Evolutionary conservation across 2,329 filamentous ascomycete species (phyloP).

Genomic region (Pseudogymnoascus sp.): DNA sequence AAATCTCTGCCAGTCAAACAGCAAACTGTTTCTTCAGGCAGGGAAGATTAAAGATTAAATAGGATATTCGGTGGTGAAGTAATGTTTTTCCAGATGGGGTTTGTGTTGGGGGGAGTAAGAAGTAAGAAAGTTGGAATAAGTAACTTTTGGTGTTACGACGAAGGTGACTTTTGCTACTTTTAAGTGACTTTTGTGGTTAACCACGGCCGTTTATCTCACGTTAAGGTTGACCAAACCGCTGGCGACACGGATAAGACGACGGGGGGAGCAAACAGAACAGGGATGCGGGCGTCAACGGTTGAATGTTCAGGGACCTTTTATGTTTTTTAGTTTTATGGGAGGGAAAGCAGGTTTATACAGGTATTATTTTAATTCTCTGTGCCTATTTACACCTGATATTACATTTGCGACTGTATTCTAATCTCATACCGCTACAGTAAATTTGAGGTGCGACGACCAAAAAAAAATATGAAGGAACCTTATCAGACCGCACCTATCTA

Average conservation of each 20-base stretch:
- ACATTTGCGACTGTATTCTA: neutral
- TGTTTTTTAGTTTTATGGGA: neutral
- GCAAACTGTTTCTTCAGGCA: neutral
- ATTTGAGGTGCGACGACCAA: too few relatives aligned
- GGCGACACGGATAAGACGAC: neutral
- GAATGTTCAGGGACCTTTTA: neutral
- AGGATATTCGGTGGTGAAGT: neutral
- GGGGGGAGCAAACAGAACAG: neutral
- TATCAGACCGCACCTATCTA: neutral
- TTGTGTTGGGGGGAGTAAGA: neutral
- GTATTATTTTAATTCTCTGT: neutral
- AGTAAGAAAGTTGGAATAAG: neutral
- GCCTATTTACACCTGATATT: neutral
- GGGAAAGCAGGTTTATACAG: neutral
- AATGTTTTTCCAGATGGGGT: slow-evolving; percentile 5
- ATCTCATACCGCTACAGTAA: neutral
- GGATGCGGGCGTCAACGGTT: neutral
- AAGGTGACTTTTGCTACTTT: neutral
- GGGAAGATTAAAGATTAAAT: neutral
- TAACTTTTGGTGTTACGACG: slow-evolving; percentile 1
- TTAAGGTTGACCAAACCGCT: slow-evolving; percentile 2
- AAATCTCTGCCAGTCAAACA: neutral
- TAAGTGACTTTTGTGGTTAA: neutral
- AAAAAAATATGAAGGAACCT: neutral
- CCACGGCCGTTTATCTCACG: neutral